Conservation (phyloP, 2,329 filamentous ascomycete genomes). For the Xylariaceae sp. region DNA sequence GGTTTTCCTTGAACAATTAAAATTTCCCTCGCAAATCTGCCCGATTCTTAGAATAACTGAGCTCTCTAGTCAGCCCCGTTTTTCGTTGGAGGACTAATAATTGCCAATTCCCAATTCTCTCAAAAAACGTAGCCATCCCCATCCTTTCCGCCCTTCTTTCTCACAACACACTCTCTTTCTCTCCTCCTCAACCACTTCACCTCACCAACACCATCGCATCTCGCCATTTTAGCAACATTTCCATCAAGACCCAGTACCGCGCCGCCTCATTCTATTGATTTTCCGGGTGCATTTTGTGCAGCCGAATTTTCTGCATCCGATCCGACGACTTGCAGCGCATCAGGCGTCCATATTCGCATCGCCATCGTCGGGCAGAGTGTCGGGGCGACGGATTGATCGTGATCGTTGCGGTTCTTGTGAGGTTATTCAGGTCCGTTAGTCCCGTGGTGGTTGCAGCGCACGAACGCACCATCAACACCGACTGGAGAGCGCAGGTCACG, state of each 20-base stretch:
- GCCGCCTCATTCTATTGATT: constrained; percentile 30
- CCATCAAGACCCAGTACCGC: constrained; percentile 36
- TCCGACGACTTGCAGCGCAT: constrained; percentile 17
- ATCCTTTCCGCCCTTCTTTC: constrained; percentile 34
- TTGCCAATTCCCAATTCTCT: constrained; percentile 34
- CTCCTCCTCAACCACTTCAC: constrained; percentile 25
- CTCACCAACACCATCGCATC: constrained; percentile 30
- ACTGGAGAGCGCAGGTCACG: constrained; percentile 30
- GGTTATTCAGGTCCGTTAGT: constrained; percentile 29
- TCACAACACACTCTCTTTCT: constrained; percentile 26
- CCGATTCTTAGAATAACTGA: constrained; percentile 20
- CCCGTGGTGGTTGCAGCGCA: constrained; percentile 16
- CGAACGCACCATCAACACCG: constrained; percentile 26
- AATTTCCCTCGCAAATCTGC: constrained; percentile 37
- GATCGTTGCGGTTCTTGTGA: constrained; percentile 24
- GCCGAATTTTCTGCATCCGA: constrained; percentile 25
- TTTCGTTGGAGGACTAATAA: constrained; percentile 45
- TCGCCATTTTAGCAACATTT: constrained; percentile 30
- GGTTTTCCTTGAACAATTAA: constrained; percentile 32
- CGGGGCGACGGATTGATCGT: constrained; percentile 11
- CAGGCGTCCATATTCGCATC: constrained; percentile 7
- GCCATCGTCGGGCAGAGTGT: constrained; percentile 19
- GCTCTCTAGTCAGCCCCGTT: constrained; percentile 38
- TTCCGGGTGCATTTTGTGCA: constrained; percentile 27
- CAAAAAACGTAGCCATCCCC: constrained; percentile 50